Conservation (phyloP, 73 alveolate species). For the Blepharisma stoltei region DNA sequence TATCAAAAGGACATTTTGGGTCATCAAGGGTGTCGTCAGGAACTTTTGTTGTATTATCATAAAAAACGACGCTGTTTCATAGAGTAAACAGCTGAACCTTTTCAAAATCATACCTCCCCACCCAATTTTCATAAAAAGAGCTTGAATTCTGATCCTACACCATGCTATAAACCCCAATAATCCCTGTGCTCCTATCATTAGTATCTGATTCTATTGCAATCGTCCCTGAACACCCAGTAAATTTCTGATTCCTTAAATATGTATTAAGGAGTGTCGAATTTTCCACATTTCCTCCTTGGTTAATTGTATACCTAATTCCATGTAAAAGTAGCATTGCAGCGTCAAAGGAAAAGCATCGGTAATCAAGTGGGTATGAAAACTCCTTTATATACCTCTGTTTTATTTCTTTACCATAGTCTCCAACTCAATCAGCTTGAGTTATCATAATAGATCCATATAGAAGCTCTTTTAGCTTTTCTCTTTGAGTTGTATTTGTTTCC, state of each 20-base stretch:
- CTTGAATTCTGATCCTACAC: no score
- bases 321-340: not conserved
- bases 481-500: no score
- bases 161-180: no score
- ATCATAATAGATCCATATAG: not conserved
- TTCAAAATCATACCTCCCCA: not conserved
- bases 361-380: not conserved
- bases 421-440: not conserved
- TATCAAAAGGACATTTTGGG: not conserved
- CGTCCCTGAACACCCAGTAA: conserved; percentile 13
- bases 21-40: not conserved
- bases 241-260: not conserved
- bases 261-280: not conserved
- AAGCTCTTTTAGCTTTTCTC: conserved; percentile 6
- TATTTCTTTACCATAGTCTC: not conserved
- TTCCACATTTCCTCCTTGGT: not conserved
- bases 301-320: not conserved
- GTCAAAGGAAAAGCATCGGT: conserved; percentile 5
- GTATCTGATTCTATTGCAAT: not conserved
- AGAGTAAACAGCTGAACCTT: not conserved
- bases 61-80: not conserved
- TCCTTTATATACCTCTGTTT: not conserved
- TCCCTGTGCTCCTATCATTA: not conserved
- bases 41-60: not conserved
- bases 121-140: no score